Evolutionary conservation across 495 filamentous ascomycete species (phyloP).

Genomic region (Aspergillus asperescens): DNA sequence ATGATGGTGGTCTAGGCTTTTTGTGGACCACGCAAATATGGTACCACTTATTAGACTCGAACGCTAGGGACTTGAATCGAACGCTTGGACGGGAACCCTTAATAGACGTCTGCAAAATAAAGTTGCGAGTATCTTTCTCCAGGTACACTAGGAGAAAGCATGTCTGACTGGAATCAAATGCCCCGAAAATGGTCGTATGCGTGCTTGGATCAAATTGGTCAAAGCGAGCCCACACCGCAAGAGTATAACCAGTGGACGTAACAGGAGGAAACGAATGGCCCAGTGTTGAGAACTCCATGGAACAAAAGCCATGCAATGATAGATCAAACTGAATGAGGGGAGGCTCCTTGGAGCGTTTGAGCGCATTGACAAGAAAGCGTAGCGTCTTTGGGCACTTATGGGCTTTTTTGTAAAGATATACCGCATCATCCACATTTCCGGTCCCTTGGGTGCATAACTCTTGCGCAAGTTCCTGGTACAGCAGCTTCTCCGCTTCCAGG

Average conservation of each 20-base stretch:
- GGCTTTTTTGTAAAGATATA: slow-evolving; percentile 65
- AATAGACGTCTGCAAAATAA: slow-evolving; percentile 95
- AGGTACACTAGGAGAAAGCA: slow-evolving; percentile 94
- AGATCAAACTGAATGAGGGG: slow-evolving; percentile 92
- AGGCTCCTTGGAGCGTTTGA: slow-evolving; percentile 67
- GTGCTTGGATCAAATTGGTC: slow-evolving; percentile 77
- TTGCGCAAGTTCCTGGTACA: slow-evolving; percentile 49
- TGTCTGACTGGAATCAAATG: slow-evolving; percentile 85
- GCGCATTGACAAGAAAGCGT: slow-evolving; percentile 66
- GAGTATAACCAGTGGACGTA: slow-evolving; percentile 76
- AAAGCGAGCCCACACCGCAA: slow-evolving; percentile 81
- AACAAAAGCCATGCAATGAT: slow-evolving; percentile 78
- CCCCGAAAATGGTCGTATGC: slow-evolving; percentile 93
- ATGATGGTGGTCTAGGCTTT: slow-evolving; percentile 63
- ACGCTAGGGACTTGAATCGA: slow-evolving; percentile 77
- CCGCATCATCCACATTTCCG: slow-evolving; percentile 69
- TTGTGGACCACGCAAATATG: slow-evolving; percentile 84
- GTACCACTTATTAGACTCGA: slow-evolving; percentile 77
- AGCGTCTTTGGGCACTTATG: slow-evolving; percentile 55
- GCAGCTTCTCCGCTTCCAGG: slow-evolving; percentile 46
- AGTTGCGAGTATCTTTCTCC: slow-evolving; percentile 89
- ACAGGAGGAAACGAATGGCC: slow-evolving; percentile 76
- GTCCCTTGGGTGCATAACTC: slow-evolving; percentile 53
- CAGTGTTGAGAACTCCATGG: slow-evolving; percentile 78
- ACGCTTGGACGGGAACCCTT: slow-evolving; percentile 81